Base-by-base conservation (phyloP, 2,329 filamentous ascomycete genomes). In the Arthrobotrys conoides region DNA sequence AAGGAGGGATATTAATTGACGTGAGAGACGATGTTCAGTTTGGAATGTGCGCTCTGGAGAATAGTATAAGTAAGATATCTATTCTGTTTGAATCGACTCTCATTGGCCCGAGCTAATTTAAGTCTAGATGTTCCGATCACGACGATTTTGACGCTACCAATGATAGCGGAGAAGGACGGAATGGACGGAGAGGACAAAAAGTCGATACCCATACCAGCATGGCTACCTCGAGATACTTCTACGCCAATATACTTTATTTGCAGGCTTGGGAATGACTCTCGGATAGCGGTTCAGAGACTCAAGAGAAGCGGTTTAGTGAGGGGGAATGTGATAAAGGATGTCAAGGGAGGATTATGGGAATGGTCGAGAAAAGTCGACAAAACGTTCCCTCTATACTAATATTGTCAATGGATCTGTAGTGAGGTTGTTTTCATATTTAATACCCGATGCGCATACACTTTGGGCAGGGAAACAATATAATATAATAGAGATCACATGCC, bases 11-110 rank as follows among this genome's bases (percentile, higher is more conserved):
- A 0, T 85, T 97, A 1, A 84, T 98, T 1, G 96, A 98, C 81
- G 93, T 97, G 0, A 88, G 96, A 1, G 93, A 97, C 81, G 90
- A 90, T 82, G 92, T 93, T 30, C 93, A 97, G 78, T 97, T 93
- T 81, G 91, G 92, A 16, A 90, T 98, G 53, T 94, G 91, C 80
- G 90, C 88, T 78, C 87, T 99, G 6, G 86, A 90, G 0, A 92
- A 92, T 0, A 93, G 93, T 27, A 85, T 96, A 64, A 97, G 81
- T 81, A 71, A 49, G 79, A 30, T 53, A 10, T 9, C 3, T 5
- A 12, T n/a, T n/a, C n/a, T n/a, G 22, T 10, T 22, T 22, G 51
- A 18, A 24, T 16, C 18, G n/a, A 10, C 71, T 36, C 70, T 71
- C 22, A 48, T 77, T 20, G 22, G 24, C 36, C 55, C 33, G 10